Percentiles rank a stretch among this genome's conserved stretches.
These are phyloP conservation scores for Populus hybrid DNA, from an alignment of 441 rosid genomes.

Conservation along the genomic window DNA sequence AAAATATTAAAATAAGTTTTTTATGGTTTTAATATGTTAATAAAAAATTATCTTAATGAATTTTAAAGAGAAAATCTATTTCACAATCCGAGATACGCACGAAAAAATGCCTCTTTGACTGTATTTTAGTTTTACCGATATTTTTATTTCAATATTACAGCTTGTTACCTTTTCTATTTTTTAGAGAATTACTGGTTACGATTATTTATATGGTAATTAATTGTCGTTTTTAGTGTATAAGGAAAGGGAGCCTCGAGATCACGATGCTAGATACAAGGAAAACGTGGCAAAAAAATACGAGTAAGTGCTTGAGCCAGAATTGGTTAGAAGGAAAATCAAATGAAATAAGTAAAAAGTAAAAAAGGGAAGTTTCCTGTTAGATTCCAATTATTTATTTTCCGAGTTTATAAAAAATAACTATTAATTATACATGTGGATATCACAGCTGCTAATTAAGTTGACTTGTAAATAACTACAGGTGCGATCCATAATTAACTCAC, in stretches of 20 bases:
- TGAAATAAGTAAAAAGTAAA: background rate
- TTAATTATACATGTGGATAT: background rate
- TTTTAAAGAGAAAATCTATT: too few species aligned
- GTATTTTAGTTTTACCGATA: too few species aligned
- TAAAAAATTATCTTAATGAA: too few species aligned
- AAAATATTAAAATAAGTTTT: too few species aligned
- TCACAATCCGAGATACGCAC: accelerated
- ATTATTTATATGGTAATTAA: background rate
- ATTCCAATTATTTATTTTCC: background rate
- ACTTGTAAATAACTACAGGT: too few species aligned
- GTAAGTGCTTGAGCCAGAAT: background rate
- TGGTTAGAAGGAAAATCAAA: background rate
- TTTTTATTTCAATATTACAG: too few species aligned
- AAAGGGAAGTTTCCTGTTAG: background rate
- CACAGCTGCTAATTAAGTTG: background rate
- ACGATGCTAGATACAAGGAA: constrained; percentile 2
- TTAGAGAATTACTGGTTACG: background rate
- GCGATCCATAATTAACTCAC: too few species aligned
- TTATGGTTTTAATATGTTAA: too few species aligned
- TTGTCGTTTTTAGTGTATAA: background rate
- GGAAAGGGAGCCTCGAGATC: background rate
- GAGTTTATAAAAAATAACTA: too few species aligned
- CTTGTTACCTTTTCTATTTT: background rate
- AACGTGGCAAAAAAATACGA: background rate
- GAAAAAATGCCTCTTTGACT: too few species aligned